Conservation (phyloP, 2,329 filamentous ascomycete species). For the Arthrobotrys megalospora region DNA sequence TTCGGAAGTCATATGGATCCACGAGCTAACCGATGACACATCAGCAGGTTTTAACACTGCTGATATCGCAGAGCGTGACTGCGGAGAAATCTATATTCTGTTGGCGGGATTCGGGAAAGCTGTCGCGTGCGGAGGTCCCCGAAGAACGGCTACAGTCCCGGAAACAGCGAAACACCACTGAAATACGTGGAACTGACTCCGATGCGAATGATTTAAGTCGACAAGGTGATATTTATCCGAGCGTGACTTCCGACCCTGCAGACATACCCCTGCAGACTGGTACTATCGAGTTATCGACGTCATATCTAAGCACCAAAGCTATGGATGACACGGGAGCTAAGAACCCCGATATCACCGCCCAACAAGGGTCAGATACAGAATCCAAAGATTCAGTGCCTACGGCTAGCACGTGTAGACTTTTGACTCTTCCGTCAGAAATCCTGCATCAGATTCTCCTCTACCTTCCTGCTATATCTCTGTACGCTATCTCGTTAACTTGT, state of each 20-base stretch:
- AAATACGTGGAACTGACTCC: slow-evolving; percentile 32
- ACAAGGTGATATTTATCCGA: slow-evolving; percentile 7
- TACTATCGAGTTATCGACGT: slow-evolving; percentile 17
- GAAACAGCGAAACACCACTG: slow-evolving; percentile 11
- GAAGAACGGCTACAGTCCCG: neutral
- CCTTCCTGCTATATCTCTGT: slow-evolving; percentile 56
- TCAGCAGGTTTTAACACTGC: slow-evolving; percentile 50
- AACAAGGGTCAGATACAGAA: slow-evolving; percentile 7
- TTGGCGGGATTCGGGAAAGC: slow-evolving; percentile 35
- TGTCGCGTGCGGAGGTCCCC: neutral
- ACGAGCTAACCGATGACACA: slow-evolving; percentile 44
- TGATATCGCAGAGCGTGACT: slow-evolving; percentile 59
- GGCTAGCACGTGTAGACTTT: neutral
- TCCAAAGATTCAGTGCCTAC: neutral
- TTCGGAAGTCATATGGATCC: slow-evolving; percentile 11
- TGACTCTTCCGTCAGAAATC: slow-evolving; percentile 53
- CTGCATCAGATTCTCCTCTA: slow-evolving; percentile 49
- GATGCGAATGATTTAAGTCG: slow-evolving; percentile 8
- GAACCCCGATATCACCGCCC: neutral
- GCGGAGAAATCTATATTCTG: slow-evolving; percentile 47
- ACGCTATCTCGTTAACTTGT: slow-evolving; percentile 53
- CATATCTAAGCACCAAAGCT: slow-evolving; percentile 12
- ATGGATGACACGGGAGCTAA: neutral
- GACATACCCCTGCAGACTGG: slow-evolving; percentile 10
- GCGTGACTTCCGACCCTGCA: slow-evolving; percentile 30